A percentile compares a stretch with the other conserved stretches of the same genome.
Conservation (phyloP, 2,329 filamentous ascomycete genomes). For the Hypoxylon sp. region DNA sequence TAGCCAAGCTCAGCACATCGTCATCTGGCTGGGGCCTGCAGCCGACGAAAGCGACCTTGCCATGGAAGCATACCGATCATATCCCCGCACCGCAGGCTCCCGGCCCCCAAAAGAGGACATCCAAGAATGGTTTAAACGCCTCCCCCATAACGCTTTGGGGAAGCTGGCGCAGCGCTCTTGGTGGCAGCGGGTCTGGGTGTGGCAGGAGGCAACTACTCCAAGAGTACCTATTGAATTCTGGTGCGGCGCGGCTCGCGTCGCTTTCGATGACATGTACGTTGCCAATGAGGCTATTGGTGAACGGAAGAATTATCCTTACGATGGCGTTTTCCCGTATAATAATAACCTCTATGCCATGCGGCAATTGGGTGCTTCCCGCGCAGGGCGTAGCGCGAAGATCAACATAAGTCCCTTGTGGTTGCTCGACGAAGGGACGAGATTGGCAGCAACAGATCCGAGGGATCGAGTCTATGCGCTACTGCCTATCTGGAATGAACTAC, state of each 20-base stretch:
- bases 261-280: constrained; percentile 11
- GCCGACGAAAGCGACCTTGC: constrained; percentile 17
- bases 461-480: constrained; percentile 17
- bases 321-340: constrained; percentile 9
- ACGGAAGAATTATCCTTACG: not conserved
- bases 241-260: constrained; percentile 3
- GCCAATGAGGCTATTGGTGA: constrained; percentile 8
- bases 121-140: not conserved
- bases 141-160: not conserved
- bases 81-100: not conserved
- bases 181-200: constrained; percentile 22
- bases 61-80: constrained; percentile 19
- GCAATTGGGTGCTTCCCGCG: constrained; percentile 4
- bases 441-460: constrained; percentile 5
- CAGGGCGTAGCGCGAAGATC: constrained; percentile 11
- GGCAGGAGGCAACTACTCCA: constrained; percentile 17
- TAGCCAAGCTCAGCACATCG: constrained; percentile 1
- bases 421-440: constrained; percentile 14
- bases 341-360: constrained; percentile 11
- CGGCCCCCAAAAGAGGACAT: not conserved
- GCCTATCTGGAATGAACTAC: constrained; percentile 7
- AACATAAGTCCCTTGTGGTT: constrained; percentile 15
- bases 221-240: constrained; percentile 14
- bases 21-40: constrained; percentile 15
- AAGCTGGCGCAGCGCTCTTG: constrained; percentile 6